These are phyloP conservation scores for Leptoxyphium fumago DNA, from an alignment of 2,329 filamentous ascomycete species.

Conservation along the genomic window DNA sequence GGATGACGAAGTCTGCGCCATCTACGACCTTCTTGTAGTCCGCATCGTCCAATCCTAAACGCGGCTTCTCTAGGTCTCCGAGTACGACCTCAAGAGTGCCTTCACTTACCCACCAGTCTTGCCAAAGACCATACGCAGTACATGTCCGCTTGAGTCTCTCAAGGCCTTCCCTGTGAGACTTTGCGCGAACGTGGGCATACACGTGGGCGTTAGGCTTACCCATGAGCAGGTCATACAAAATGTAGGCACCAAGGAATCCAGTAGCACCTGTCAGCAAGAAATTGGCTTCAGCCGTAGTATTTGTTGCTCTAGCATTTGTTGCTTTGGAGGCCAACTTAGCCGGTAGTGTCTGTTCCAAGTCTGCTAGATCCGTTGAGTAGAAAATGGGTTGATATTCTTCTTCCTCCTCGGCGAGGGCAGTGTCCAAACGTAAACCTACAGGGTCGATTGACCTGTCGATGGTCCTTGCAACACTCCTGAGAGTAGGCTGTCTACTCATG, in stretches of 20 bases:
- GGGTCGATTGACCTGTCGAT: slow-evolving; percentile 37
- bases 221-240: slow-evolving; percentile 60
- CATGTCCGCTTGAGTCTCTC: slow-evolving; percentile 53
- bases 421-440: slow-evolving; percentile 31
- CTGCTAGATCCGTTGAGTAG: slow-evolving; percentile 39
- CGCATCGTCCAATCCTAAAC: slow-evolving; percentile 54
- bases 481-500: slow-evolving; percentile 50
- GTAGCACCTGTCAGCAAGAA: slow-evolving; percentile 81
- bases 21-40: slow-evolving; percentile 51
- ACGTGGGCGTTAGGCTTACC: slow-evolving; percentile 41
- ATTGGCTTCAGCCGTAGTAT: slow-evolving; percentile 13
- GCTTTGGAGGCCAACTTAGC: slow-evolving; percentile 13
- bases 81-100: slow-evolving; percentile 45
- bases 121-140: slow-evolving; percentile 68
- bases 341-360: slow-evolving; percentile 38
- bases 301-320: slow-evolving; percentile 17
- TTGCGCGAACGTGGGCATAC: slow-evolving; percentile 61
- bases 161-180: slow-evolving; percentile 44
- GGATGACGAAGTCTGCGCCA: slow-evolving; percentile 52
- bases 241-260: slow-evolving; percentile 73
- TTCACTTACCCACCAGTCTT: slow-evolving; percentile 48
- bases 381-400: slow-evolving; percentile 33
- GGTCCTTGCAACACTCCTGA: slow-evolving; percentile 40
- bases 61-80: slow-evolving; percentile 59
- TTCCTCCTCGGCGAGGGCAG: slow-evolving; percentile 29